Evolutionary conservation across 257 asterid species (phyloP), one percentile per base, ranked within the genome.

Genomic region (Nicotiana tabacum): DNA sequence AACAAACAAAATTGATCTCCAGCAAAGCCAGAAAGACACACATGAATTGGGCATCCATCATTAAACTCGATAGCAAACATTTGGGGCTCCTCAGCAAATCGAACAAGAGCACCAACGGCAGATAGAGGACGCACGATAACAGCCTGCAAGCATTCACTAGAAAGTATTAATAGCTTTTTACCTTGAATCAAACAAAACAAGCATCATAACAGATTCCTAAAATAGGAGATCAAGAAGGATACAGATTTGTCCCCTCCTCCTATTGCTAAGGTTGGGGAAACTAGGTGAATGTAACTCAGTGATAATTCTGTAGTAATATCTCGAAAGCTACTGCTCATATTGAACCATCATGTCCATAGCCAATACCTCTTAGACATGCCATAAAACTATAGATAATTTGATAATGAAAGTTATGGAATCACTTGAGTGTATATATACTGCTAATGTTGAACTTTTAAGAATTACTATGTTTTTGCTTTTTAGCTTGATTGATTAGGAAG

Each of bases 51-150:
- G 83, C 98, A 94, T 84, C 99, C 99, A 90, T 96, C 99, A 88
- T 89, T 92, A 87, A 92, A 96, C 87, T 96, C 99, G 86, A 96
- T 87, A 85, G 98, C 99, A 84, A 96, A 96, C 99, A 94, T 92
- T 90, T 96, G 99, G 82, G 99, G 99, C 95, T 96, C 99, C 95
- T 96, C 99, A 69, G 97, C 93, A 90, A 93, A 94, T 77, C 98
- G 94, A 88, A 96, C 99, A 86, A 96, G 99, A 83, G 97, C 98
- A 87, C 95, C 89, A 82, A 96, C 94, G 35, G 98, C 86, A 78
- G 99, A 93, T 87, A 96, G 86, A 78, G 99, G 98, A 33, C 97
- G 97, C 83, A 93, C 98, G 65, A 90, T 90, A 83, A 94, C 97
- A 87, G 97, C 98, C 99, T 96, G 95, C 91, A 87, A 67, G 77